Evolutionary conservation across 441 rosid genomes (phyloP).

Genomic region (Iberis amara): DNA sequence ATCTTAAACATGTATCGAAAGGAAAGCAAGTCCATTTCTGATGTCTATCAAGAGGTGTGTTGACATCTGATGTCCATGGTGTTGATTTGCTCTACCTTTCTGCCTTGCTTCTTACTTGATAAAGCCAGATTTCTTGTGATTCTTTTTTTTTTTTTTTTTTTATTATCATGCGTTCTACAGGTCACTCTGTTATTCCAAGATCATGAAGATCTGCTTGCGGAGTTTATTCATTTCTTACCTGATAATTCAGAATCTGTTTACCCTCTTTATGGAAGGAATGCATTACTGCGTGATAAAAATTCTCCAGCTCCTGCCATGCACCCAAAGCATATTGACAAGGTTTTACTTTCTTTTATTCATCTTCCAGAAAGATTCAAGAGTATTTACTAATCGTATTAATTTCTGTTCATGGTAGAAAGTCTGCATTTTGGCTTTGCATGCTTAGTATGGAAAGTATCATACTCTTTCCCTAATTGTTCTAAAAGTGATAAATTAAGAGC

Average conservation of each 20-base stretch:
- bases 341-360: slow-evolving; percentile 34
- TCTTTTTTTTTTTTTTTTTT: background rate
- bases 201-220: slow-evolving; percentile 75
- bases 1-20: slow-evolving; percentile 88
- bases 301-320: slow-evolving; percentile 50
- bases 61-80: background rate
- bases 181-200: slow-evolving; percentile 74
- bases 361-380: background rate
- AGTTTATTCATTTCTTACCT: slow-evolving; percentile 83
- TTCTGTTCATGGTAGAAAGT: slow-evolving; percentile 46
- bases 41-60: slow-evolving; percentile 83
- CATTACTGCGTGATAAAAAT: slow-evolving; percentile 51
- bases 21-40: slow-evolving; percentile 80
- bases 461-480: slow-evolving; percentile 49
- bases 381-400: slow-evolving; percentile 14
- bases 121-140: background rate
- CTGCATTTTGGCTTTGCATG: slow-evolving; percentile 39
- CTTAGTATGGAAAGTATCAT: slow-evolving; percentile 54
- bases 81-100: slow-evolving; percentile 5
- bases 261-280: slow-evolving; percentile 51
- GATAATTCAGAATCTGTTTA: slow-evolving; percentile 32
- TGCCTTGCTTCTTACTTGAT: slow-evolving; percentile 12
- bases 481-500: slow-evolving; percentile 45
- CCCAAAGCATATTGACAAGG: slow-evolving; percentile 64
- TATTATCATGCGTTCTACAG: slow-evolving; percentile 36